Conservation (phyloP, 2,329 filamentous ascomycete genomes). For the Claviceps purpurea region DNA sequence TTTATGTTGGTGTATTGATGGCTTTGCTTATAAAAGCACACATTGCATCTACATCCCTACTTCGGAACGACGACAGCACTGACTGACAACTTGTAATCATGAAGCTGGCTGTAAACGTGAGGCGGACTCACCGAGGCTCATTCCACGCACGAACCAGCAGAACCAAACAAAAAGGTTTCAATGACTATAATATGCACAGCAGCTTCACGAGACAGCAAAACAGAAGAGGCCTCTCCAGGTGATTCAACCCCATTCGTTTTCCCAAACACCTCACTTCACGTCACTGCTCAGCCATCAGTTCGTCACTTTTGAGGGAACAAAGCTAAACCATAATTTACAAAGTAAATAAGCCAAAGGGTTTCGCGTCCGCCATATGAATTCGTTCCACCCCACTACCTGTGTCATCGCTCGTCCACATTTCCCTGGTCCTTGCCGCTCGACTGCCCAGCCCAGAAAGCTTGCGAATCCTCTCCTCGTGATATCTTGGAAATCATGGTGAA, state of each 20-base stretch:
- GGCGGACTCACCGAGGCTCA: too few species aligned
- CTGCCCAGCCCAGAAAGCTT: neutral
- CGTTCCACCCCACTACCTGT: neutral
- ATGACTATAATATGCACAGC: neutral
- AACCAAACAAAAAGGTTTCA: too few species aligned
- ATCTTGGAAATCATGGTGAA: neutral
- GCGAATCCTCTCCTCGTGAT: neutral
- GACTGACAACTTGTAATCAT: too few species aligned
- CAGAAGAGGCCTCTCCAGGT: conserved; percentile 5
- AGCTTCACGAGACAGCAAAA: neutral
- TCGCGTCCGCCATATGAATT: neutral
- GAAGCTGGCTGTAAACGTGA: too few species aligned
- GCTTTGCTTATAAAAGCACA: too few species aligned
- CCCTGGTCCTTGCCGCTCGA: neutral
- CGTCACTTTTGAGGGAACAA: neutral
- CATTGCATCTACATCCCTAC: too few species aligned
- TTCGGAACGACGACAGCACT: too few species aligned
- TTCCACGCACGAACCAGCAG: too few species aligned
- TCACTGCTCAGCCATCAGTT: conserved; percentile 12
- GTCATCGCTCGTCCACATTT: neutral
- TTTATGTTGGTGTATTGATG: too few species aligned
- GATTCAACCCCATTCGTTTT: conserved; percentile 15
- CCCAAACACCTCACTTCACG: conserved; percentile 15
- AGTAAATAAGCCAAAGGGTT: neutral
- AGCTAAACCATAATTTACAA: neutral